Base-by-base conservation (phyloP, 495 filamentous ascomycete genomes). In the Tuber brumale region DNA sequence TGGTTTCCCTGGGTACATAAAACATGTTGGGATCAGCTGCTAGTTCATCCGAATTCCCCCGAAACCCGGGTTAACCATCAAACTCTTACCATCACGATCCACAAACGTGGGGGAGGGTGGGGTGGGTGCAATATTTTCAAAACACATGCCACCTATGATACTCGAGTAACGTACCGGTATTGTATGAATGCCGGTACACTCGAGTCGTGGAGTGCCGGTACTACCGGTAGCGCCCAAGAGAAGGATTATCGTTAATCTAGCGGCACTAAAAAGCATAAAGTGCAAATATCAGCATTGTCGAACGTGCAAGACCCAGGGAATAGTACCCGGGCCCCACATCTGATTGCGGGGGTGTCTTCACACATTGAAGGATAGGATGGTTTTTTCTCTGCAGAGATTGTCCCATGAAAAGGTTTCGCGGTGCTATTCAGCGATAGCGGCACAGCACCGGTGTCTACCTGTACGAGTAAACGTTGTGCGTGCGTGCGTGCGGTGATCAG, bases 1-100 rank as follows among this genome's bases (percentile, higher is more conserved):
- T 66, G 57, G 14, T 35, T 66, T 66, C 57, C 27, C 57, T 5
- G 18, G 57, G 31, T 66, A 66, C 57, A 66, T 5, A 66, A 61
- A 66, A 35, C 57, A 19, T 35, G 57, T 35, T 18, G 27, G 57
- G n/a, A 66, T 7, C 16, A 35, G 27, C 14, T 31, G 51, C 31
- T 35, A 18, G 14, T 18, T 7, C 27, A 66, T 35, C 57, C 57
- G 57, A 66, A 35, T 66, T 66, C 27, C 27, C 57, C 57, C 57
- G 57, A 66, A 66, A 66, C 57, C 57, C 57, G 57, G 57, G 57
- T 66, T 66, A 35, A 66, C 57, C 27, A 66, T 35, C 57, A 66
- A 3, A 18, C 70, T 42, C 70, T 21, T 14, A 18, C 70, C 70
- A 71, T 14, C 21, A 71, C 18, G n/a, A 43, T 41, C 2, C 70